phyloP scores from a whole-genome alignment of 768 basidiomycete species.

The Filobasidium wieringae region DNA sequence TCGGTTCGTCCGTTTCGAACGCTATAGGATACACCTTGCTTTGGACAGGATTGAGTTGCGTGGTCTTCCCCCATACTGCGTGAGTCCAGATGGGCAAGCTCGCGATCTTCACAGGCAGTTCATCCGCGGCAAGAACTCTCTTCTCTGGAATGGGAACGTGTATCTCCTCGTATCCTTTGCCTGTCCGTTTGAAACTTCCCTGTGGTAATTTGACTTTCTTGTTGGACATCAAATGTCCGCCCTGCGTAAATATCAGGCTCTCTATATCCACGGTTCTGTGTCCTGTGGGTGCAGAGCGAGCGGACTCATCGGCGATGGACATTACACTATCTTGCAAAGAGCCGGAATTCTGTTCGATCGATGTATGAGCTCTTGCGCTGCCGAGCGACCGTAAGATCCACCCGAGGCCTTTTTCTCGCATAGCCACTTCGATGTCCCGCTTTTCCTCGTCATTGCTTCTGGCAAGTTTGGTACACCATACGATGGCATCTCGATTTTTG shows the following conservation, averaged over 20 bases:
- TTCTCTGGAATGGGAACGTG: conserved; percentile 89
- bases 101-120: conserved; percentile 50
- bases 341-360: neutral
- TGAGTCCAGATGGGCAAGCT: conserved; percentile 75
- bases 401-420: conserved; percentile 92
- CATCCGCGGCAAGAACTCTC: conserved; percentile 49
- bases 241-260: conserved; percentile 89
- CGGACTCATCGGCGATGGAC: too few species aligned
- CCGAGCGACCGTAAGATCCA: conserved; percentile 86
- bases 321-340: too few species aligned
- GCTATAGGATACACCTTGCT: conserved; percentile 85
- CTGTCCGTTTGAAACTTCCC: conserved; percentile 89
- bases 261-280: conserved; percentile 79
- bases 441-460: conserved; percentile 77
- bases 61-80: conserved; percentile 58
- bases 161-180: conserved; percentile 96
- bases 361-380: conserved; percentile 50
- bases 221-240: conserved; percentile 94
- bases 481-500: conserved; percentile 88
- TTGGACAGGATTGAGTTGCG: conserved; percentile 77
- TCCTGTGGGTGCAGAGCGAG: conserved; percentile 69
- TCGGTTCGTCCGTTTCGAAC: conserved; percentile 78
- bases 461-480: conserved; percentile 96
- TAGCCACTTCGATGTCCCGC: conserved; percentile 88
- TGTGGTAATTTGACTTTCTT: conserved; percentile 97